Evolutionary conservation across 2,329 filamentous ascomycete species (phyloP).

Genomic region (Verticillium nonalfalfae): DNA sequence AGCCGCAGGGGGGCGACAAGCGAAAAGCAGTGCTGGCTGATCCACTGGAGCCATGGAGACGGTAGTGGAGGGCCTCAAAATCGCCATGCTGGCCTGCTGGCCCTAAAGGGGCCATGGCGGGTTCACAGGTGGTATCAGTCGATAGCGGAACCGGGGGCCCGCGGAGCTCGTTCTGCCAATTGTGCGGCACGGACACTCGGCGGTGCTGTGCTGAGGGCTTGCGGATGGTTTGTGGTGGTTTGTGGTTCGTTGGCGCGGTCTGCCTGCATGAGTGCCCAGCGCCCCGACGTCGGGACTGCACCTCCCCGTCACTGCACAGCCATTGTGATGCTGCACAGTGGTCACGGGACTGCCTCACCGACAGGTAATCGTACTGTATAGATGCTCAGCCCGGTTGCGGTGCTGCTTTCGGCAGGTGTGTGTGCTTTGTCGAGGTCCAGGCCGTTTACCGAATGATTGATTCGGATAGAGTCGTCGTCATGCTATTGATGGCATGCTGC

Average conservation of each 20-base stretch:
- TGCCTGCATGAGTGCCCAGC: conserved; percentile 13
- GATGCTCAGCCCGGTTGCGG: not conserved
- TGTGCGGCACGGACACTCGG: not conserved
- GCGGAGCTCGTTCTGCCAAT: conserved; percentile 6
- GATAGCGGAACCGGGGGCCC: not conserved
- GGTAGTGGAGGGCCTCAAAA: conserved; percentile 10
- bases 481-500: not conserved
- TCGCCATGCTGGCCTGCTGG: not conserved
- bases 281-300: conserved; percentile 1
- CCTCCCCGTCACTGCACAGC: not conserved
- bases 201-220: not conserved
- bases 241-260: conserved; percentile 1
- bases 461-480: not conserved
- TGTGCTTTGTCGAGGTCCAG: not conserved
- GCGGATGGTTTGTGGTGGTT: not conserved
- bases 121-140: not conserved
- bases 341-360: not conserved
- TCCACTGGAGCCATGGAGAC: not conserved
- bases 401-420: not conserved
- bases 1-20: not conserved
- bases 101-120: not conserved
- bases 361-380: not conserved
- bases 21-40: not conserved
- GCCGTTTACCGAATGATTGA: not conserved
- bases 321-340: not conserved